These are phyloP conservation scores for Aspergillus terreus DNA, from an alignment of 2,329 filamentous ascomycete species.

Conservation along the genomic window DNA sequence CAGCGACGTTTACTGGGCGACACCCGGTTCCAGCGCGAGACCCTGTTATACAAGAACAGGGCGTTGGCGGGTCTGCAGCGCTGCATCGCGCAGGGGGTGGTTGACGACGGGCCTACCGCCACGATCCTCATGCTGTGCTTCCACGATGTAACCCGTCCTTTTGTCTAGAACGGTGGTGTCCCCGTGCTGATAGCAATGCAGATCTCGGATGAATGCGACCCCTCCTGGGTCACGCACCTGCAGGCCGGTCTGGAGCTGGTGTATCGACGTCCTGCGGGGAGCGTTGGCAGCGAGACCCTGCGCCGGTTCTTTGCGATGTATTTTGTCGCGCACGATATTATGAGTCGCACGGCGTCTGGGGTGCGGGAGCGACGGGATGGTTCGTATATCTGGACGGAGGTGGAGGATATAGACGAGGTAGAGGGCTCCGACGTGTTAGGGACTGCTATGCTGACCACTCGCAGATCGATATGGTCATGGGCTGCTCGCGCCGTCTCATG, in stretches of 20 bases:
- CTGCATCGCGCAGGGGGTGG: constrained; percentile 12
- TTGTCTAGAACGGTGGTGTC: no score
- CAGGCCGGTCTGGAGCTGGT: constrained; percentile 26
- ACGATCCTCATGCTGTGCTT: constrained; percentile 34
- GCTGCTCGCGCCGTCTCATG: constrained; percentile 29
- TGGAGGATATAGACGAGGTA: constrained; percentile 23
- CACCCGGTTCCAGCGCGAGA: constrained; percentile 18
- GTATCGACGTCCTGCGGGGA: constrained; percentile 3
- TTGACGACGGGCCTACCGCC: constrained; percentile 23
- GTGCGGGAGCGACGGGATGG: not conserved
- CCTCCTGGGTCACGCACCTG: constrained; percentile 31
- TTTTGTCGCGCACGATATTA: constrained; percentile 33
- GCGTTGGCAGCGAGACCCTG: constrained; percentile 7
- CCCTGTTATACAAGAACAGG: constrained; percentile 22
- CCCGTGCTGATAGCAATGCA: not conserved
- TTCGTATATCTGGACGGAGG: constrained; percentile 17
- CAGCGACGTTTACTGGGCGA: constrained; percentile 25
- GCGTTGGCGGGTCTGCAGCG: constrained; percentile 23
- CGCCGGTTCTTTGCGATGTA: constrained; percentile 22
- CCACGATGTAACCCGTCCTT: constrained; percentile 21
- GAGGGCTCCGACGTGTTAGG: not conserved
- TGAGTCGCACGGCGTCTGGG: constrained; percentile 22
- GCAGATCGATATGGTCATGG: constrained; percentile 29
- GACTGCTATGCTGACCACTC: not conserved
- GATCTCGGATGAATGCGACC: constrained; percentile 29